These are phyloP conservation scores for Candolleomyces aberdarensis DNA, from an alignment of 768 basidiomycete species.

Conservation along the genomic window DNA sequence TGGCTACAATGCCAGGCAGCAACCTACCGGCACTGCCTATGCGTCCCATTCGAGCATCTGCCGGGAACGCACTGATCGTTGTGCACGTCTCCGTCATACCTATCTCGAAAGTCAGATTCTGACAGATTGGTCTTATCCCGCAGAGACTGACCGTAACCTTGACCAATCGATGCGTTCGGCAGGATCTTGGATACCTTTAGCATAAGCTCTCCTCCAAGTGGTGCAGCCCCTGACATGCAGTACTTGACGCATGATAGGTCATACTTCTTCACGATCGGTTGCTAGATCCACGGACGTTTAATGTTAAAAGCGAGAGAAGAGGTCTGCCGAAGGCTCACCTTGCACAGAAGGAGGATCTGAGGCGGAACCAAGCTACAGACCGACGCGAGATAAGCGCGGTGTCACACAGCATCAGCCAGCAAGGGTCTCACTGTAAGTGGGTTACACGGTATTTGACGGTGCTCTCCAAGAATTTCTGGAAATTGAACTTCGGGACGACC, in stretches of 20 bases:
- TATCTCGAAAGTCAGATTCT: constrained; percentile 16
- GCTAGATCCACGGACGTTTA: constrained; percentile 26
- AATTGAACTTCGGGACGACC: constrained; percentile 64
- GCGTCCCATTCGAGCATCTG: constrained; percentile 40
- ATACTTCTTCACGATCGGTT: constrained; percentile 46
- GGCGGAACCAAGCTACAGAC: constrained; percentile 57
- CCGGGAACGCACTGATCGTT: constrained; percentile 45
- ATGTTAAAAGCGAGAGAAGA: not conserved
- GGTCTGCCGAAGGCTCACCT: constrained; percentile 34
- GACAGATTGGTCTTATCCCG: not conserved
- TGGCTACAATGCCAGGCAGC: constrained; percentile 53
- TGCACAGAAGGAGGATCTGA: constrained; percentile 63
- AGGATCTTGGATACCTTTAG: constrained; percentile 40
- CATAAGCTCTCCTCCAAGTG: constrained; percentile 56
- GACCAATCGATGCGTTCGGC: constrained; percentile 60
- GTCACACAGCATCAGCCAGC: too few relatives aligned
- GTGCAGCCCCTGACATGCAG: constrained; percentile 60
- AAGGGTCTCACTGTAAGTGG: constrained; percentile 47
- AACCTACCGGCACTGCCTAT: constrained; percentile 58
- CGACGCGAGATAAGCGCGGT: not conserved
- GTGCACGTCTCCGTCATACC: constrained; percentile 67
- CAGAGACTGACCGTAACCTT: constrained; percentile 51
- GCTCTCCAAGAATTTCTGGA: constrained; percentile 51
- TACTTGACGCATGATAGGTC: constrained; percentile 52
- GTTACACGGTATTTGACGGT: constrained; percentile 53